phyloP scores from a whole-genome alignment of 331 rosid genomes.

The Cydonia oblonga region DNA sequence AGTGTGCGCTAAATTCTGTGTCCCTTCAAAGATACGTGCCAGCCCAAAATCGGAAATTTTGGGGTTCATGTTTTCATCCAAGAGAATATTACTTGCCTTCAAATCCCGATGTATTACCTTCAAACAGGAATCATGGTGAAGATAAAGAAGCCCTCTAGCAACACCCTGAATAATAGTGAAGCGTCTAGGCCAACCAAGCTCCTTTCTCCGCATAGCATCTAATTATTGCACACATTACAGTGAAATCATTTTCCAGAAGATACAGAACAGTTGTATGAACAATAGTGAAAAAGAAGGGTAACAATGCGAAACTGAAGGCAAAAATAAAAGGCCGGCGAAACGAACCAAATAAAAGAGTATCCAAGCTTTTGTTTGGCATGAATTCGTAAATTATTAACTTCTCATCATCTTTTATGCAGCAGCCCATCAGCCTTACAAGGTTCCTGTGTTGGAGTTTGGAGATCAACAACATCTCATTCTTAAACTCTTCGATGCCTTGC shows the following conservation, averaged over 20 bases:
- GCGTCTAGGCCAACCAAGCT: constrained; percentile 19
- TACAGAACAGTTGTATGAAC: too few relatives aligned
- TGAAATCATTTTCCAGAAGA: too few relatives aligned
- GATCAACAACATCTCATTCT: not conserved
- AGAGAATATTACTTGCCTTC: constrained; percentile 24
- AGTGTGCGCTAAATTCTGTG: constrained; percentile 1
- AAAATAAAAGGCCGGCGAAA: not conserved
- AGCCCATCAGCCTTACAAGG: constrained; percentile 17
- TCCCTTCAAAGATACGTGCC: constrained; percentile 12
- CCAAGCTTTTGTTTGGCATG: constrained; percentile 16
- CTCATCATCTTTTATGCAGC: constrained; percentile 24
- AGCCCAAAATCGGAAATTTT: constrained; percentile 18
- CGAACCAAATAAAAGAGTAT: constrained; percentile 13
- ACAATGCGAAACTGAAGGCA: not conserved
- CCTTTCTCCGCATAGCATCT: not conserved
- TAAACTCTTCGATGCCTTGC: not conserved
- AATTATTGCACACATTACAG: too few relatives aligned
- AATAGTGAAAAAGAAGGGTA: too few relatives aligned
- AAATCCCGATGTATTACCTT: constrained; percentile 26
- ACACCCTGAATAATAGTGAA: constrained; percentile 17
- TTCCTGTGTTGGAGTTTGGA: not conserved
- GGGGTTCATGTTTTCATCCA: constrained; percentile 15
- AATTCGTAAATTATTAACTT: constrained; percentile 25
- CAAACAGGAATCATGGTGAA: constrained; percentile 22
- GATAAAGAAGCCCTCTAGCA: constrained; percentile 25